Conservation (phyloP, 192 early-diverging fungal genomes). For the Rhizoclosmatium globosum region DNA sequence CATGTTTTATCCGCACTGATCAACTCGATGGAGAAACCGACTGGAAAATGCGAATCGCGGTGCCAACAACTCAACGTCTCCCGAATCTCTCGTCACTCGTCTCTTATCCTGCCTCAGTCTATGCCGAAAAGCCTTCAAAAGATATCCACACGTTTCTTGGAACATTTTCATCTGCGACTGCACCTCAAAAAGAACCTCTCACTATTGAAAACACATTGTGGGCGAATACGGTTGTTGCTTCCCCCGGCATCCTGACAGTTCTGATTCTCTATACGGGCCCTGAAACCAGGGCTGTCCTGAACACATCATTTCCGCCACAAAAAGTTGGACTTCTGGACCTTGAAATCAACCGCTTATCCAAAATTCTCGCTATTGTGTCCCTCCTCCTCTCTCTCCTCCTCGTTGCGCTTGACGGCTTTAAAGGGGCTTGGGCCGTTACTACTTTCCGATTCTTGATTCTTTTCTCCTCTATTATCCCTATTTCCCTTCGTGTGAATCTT, state of each 20-base stretch:
- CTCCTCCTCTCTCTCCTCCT: constrained; percentile 81
- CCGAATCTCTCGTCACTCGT: constrained; percentile 67
- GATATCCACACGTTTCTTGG: constrained; percentile 79
- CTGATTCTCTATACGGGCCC: constrained; percentile 91
- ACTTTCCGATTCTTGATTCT: constrained; percentile 93
- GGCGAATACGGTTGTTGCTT: constrained; percentile 95
- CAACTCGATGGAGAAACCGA: constrained; percentile 98
- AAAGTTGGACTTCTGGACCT: constrained; percentile 90
- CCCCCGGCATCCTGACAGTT: constrained; percentile 79
- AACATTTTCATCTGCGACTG: background rate
- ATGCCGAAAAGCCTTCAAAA: constrained; percentile 91
- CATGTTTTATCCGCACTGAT: constrained; percentile 96
- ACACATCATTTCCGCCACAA: constrained; percentile 89
- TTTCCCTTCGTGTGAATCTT: constrained; percentile 91
- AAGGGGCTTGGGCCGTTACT: constrained; percentile 91
- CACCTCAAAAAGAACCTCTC: constrained; percentile 65
- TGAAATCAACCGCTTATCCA: constrained; percentile 92
- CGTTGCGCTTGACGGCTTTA: constrained; percentile 90
- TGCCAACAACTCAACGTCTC: constrained; percentile 81
- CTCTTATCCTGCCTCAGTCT: constrained; percentile 72
- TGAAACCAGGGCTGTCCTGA: constrained; percentile 96
- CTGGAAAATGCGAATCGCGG: constrained; percentile 92
- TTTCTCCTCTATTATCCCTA: constrained; percentile 95
- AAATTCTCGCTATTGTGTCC: constrained; percentile 91
- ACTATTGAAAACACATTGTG: constrained; percentile 92